Percentiles rank a stretch among this genome's conserved stretches.
Conservation (phyloP, 306 rosid species). For the Prunus kanzakura region DNA sequence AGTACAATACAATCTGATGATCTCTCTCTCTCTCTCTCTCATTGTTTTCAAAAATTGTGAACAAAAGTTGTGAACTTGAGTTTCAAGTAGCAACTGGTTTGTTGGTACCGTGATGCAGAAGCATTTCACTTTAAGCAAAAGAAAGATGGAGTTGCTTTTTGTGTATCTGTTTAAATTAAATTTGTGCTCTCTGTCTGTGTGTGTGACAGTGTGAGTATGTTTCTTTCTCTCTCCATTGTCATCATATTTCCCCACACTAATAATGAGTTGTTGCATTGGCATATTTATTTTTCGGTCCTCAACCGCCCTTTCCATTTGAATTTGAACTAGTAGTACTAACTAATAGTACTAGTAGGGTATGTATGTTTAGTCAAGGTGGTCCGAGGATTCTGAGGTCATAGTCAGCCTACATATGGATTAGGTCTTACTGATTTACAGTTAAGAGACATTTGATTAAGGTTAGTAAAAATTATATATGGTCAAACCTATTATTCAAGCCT, state of each 20-base stretch:
- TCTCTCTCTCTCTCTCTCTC: too few species aligned
- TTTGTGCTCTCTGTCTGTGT: neutral
- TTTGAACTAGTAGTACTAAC: neutral
- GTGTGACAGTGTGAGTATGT: too few species aligned
- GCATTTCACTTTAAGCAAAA: neutral
- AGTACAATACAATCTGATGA: neutral
- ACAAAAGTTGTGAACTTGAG: neutral
- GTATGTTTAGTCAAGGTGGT: neutral
- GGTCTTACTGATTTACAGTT: neutral
- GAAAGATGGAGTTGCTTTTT: constrained; percentile 1
- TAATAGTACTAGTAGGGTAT: neutral
- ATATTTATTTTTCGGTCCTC: neutral
- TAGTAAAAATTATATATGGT: neutral
- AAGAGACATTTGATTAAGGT: neutral
- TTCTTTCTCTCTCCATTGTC: neutral
- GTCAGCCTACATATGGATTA: neutral
- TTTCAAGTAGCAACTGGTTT: neutral
- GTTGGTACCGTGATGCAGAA: neutral
- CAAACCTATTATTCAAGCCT: neutral
- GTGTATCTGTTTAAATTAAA: neutral
- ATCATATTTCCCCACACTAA: constrained; percentile 10
- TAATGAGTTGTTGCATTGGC: neutral
- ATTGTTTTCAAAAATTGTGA: neutral
- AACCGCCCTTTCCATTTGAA: constrained; percentile 20
- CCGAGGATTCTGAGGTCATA: neutral